phyloP scores from a whole-genome alignment of 495 filamentous ascomycete genomes.

The Platismatia glauca region DNA sequence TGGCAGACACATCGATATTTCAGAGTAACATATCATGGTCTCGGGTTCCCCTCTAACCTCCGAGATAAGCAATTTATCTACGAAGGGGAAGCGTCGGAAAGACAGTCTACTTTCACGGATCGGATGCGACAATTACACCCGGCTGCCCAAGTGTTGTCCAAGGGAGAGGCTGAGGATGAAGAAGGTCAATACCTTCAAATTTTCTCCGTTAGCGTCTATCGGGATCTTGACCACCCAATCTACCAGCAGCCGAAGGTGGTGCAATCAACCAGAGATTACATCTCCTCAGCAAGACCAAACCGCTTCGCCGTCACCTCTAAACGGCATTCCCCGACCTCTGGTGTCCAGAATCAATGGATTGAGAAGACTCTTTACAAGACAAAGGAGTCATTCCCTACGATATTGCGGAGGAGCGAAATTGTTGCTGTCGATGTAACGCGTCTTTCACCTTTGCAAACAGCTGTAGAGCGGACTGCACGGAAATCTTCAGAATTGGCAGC shows the following conservation, averaged over 20 bases:
- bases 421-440: slow-evolving; percentile 54
- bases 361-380: slow-evolving; percentile 85
- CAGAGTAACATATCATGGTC: slow-evolving; percentile 81
- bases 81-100: slow-evolving; percentile 68
- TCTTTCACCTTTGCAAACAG: slow-evolving; percentile 72
- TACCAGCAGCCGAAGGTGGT: slow-evolving; percentile 82
- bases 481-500: slow-evolving; percentile 78
- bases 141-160: slow-evolving; percentile 68
- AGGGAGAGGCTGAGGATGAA: slow-evolving; percentile 63
- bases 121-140: slow-evolving; percentile 89
- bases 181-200: slow-evolving; percentile 93
- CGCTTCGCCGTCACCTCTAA: slow-evolving; percentile 65
- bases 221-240: slow-evolving; percentile 75
- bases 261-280: slow-evolving; percentile 69
- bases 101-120: slow-evolving; percentile 75
- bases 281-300: slow-evolving; percentile 64
- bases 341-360: slow-evolving; percentile 60
- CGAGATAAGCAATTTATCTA: slow-evolving; percentile 92
- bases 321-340: slow-evolving; percentile 53
- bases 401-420: slow-evolving; percentile 81
- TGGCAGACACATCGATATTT: slow-evolving; percentile 77
- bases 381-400: slow-evolving; percentile 82
- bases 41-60: slow-evolving; percentile 74
- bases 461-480: slow-evolving; percentile 79
- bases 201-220: slow-evolving; percentile 67